Base-by-base conservation (phyloP, 2,329 filamentous ascomycete species). In the Neophaeococcomyces mojaviensis region DNA sequence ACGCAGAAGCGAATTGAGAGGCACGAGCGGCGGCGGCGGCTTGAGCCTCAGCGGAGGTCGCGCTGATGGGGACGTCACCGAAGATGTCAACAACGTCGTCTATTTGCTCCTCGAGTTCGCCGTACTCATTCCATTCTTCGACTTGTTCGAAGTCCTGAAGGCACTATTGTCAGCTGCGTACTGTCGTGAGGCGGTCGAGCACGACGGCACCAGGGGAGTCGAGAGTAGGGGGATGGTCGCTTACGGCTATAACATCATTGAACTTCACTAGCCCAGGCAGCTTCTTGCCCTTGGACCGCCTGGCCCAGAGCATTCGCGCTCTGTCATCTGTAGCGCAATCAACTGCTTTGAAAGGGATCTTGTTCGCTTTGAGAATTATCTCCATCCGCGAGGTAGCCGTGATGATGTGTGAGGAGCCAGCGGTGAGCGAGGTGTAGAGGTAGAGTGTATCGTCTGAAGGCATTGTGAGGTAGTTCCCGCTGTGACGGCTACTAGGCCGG, bases 81-180 rank as follows among this genome's bases (percentile, higher is more conserved):
- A 55, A 20, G 61, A 65, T 51, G 44, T 65, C 63, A 59, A 64
- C 56, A 38, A 64, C 58, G 45, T 59, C 67, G 35, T 73, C 73
- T 58, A 97, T 80, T 58, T 90, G 84, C 67, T 90, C 80, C 65
- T 88, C 88, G 51, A 98, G 78, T 68, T 97, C 90, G 67, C 88
- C 88, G 67, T 94, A 96, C 65, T 98, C 92, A 71, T 98, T 98
- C 92, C 90, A 97, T 64, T 98, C 92, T 68, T 98, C 92, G 53
- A 97, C 81, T 66, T 97, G 84, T 53, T 90, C 84, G 40, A 96
- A 76, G 64, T 96, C 92, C 89, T 96, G 54, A 33, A 20, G 10
- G 9, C 34, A 47, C 52, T 18, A 3, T 15, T 13, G 30, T 54
- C 45, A 55, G 6, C n/a, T 19, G 18, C 18, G 16, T 30, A 20